Conservation (phyloP, 2,329 filamentous ascomycete species). For the Aspergillus aculeatinus region DNA sequence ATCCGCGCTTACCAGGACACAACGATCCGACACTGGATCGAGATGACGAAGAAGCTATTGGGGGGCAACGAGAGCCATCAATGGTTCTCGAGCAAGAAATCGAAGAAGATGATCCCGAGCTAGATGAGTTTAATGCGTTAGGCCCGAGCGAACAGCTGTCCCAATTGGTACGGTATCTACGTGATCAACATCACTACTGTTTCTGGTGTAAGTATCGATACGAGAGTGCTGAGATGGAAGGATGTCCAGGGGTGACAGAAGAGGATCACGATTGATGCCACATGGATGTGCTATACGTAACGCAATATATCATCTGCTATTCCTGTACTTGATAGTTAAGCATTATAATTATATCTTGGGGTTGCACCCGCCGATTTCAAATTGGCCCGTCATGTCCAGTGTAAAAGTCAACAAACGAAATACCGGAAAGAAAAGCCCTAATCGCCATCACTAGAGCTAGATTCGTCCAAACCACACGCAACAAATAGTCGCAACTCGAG, state of each 20-base stretch:
- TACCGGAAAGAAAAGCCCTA: not conserved
- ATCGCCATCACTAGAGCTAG: not conserved
- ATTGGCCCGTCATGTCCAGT: not conserved
- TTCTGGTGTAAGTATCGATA: conserved; percentile 95
- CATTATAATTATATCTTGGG: not conserved
- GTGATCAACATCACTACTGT: conserved; percentile 75
- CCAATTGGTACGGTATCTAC: conserved; percentile 66
- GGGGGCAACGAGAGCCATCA: conserved; percentile 51
- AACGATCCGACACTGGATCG: conserved; percentile 68
- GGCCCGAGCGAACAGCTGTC: conserved; percentile 65
- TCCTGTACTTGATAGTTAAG: conserved; percentile 12
- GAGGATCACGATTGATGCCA: conserved; percentile 69
- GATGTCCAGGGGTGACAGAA: conserved; percentile 83
- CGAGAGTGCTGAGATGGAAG: conserved; percentile 69
- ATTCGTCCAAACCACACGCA: not conserved
- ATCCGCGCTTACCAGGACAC: conserved; percentile 59
- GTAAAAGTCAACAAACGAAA: not conserved
- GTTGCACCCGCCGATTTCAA: not conserved
- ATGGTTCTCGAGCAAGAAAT: conserved; percentile 53
- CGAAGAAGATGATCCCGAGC: conserved; percentile 72
- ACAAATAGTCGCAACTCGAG: not conserved
- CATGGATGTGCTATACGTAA: not conserved
- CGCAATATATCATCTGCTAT: conserved; percentile 10
- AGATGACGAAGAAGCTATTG: conserved; percentile 69
- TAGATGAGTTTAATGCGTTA: conserved; percentile 75